A percentile compares a stretch with the other conserved stretches of the same genome.
These are phyloP conservation scores for Bjerkandera adusta DNA, from an alignment of 1,284 basidiomycete genomes.

Conservation along the genomic window DNA sequence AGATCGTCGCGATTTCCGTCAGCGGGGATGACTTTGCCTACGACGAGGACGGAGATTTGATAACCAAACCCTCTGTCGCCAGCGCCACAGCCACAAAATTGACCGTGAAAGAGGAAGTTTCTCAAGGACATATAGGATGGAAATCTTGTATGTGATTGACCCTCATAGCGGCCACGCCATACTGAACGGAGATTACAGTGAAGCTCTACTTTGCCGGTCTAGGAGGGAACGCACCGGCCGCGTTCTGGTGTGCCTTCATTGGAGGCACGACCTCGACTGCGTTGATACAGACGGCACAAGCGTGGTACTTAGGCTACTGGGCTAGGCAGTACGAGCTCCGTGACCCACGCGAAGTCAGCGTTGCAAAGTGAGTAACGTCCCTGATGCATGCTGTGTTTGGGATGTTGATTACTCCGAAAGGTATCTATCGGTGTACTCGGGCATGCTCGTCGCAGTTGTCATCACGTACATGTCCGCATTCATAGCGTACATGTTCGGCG, in stretches of 20 bases:
- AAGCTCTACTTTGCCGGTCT: conserved; percentile 6
- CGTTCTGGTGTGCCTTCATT: conserved; percentile 13
- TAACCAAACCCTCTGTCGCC: no score
- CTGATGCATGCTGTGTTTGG: background rate
- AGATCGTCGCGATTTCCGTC: no score
- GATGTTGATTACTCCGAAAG: conserved; percentile 18
- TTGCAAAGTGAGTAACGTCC: conserved; percentile 15
- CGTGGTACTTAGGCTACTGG: conserved; percentile 18
- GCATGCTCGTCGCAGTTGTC: conserved; percentile 29
- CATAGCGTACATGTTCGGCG: conserved; percentile 35
- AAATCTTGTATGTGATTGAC: conserved; percentile 43
- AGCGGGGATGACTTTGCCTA: no score
- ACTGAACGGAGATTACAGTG: conserved; percentile 36
- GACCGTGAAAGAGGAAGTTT: conserved; percentile 58
- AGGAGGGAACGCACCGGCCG: background rate
- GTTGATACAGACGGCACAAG: conserved; percentile 1
- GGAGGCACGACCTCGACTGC: background rate
- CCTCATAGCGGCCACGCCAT: conserved; percentile 46
- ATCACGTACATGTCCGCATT: conserved; percentile 24
- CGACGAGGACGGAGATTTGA: no score
- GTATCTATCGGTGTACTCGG: conserved; percentile 40
- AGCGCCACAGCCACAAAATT: no score
- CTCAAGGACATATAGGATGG: conserved; percentile 53
- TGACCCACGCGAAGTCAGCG: conserved; percentile 11
- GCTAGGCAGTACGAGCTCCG: conserved; percentile 22